phyloP scores from a whole-genome alignment of 2,329 filamentous ascomycete genomes.

The Rutstroemia sp. region DNA sequence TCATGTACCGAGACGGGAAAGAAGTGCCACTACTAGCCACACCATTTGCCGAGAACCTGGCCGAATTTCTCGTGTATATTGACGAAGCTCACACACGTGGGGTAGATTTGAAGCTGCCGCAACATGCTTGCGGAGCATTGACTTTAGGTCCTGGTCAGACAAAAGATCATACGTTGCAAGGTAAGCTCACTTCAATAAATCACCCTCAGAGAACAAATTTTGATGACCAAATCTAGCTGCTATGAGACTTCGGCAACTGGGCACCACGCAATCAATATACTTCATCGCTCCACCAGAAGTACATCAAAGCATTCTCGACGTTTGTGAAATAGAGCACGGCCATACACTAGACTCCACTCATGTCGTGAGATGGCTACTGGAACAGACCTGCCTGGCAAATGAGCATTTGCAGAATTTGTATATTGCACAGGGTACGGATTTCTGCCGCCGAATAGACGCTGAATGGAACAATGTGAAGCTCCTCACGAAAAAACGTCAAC shows the following conservation, averaged over 20 bases:
- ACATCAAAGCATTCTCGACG: conserved; percentile 45
- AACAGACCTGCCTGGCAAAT: conserved; percentile 53
- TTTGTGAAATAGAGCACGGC: conserved; percentile 27
- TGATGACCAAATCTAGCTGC: conserved; percentile 38
- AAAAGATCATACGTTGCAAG: conserved; percentile 44
- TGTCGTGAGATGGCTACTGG: conserved; percentile 54
- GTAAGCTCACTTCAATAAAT: no score
- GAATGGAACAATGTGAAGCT: conserved; percentile 30
- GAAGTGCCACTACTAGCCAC: conserved; percentile 18
- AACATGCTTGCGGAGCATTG: conserved; percentile 14
- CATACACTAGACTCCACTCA: conserved; percentile 31
- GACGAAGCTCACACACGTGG: conserved; percentile 26
- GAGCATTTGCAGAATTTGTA: conserved; percentile 53
- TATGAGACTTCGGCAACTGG: conserved; percentile 56
- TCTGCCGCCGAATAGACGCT: conserved; percentile 48
- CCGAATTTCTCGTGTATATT: conserved; percentile 20
- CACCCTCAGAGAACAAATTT: no score
- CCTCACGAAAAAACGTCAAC: conserved; percentile 33
- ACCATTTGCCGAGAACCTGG: conserved; percentile 19
- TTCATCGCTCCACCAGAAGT: conserved; percentile 28
- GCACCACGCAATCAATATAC: conserved; percentile 27
- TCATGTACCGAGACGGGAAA: conserved; percentile 15
- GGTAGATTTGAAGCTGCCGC: conserved; percentile 20
- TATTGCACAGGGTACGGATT: conserved; percentile 52
- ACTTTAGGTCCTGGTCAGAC: conserved; percentile 21